These are phyloP conservation scores for Mycena sp. DNA, from an alignment of 1,284 basidiomycete species.

Conservation along the genomic window DNA sequence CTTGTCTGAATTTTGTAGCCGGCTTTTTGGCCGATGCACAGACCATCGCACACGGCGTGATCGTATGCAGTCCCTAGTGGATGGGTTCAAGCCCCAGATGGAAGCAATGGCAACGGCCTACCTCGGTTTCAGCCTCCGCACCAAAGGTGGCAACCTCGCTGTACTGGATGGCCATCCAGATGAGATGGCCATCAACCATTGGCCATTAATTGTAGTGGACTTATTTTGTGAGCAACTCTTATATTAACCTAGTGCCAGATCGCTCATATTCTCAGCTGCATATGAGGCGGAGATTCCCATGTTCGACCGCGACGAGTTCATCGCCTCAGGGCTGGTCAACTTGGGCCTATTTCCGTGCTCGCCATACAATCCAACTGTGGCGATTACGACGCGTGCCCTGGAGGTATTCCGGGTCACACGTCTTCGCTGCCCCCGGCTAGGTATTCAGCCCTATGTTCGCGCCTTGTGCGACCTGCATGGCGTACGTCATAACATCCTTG, in stretches of 20 bases:
- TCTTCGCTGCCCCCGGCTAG: conserved; percentile 37
- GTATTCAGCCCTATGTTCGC: conserved; percentile 37
- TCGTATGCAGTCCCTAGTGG: background rate
- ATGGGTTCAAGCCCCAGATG: background rate
- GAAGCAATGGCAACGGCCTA: background rate
- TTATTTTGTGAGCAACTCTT: conserved; percentile 5
- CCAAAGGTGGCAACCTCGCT: background rate
- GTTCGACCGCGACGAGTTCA: background rate
- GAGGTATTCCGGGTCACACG: conserved; percentile 34
- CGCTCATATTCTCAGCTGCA: background rate
- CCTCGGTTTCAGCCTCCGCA: background rate
- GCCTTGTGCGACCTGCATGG: conserved; percentile 38
- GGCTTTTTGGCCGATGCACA: background rate
- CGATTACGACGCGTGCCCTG: conserved; percentile 20
- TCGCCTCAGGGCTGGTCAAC: conserved; percentile 1
- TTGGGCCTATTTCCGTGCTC: conserved; percentile 36
- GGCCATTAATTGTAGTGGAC: background rate
- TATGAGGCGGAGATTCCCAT: background rate
- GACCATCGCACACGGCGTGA: background rate
- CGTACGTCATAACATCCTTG: conserved; percentile 15
- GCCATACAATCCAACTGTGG: conserved; percentile 35
- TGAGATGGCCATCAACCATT: background rate
- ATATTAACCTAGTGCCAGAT: background rate
- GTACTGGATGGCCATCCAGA: background rate
- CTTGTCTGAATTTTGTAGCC: background rate